Evolutionary conservation across 2,329 filamentous ascomycete species (phyloP), one percentile per base, ranked within the genome.

Genomic region (Cephalotrichum gorgonifer): DNA sequence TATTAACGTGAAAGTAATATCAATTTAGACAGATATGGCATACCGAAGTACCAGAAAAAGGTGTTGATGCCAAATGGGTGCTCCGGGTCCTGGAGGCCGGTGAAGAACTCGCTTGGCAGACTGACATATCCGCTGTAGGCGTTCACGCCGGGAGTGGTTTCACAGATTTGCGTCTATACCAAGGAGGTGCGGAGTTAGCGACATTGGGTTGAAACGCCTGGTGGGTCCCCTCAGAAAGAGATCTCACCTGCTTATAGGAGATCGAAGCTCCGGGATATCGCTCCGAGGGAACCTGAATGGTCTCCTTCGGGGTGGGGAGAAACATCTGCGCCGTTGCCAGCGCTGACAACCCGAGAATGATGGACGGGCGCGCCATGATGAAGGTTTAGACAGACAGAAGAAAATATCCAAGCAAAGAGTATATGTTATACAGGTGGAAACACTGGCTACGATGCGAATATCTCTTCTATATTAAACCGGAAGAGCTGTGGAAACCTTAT

Each of bases 81-180:
- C 15, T 35, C 44, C 4, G 27, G 20, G 12, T 31, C 30, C 28
- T 46, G 44, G 28, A 46, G 27, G 27, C 62, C 63, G 30, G 73
- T 61, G 26, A 56, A 44, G 28, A 59, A 54, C 43, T 52, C 25
- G 28, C 52, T 55, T 15, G 50, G 54, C 6, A 58, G 61, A 48
- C 68, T 68, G 35, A 83, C 74, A 65, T 81, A 80, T 54, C 79
- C 79, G 9, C 75, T 68, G 57, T 76, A 58, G 9, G 54, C 53
- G 22, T 53, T 54, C 35, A 57, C 55, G 5, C 52, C 52, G 0
- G 53, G 54, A 9, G 55, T 56, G 25, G 53, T 54, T 78, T 50
- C 73, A 69, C 47, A 80, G 78, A 54, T 68, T 6, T 33, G 52
- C 11, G n/a, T 47, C 44, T 46, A 22, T n/a, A 25, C 6, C 41